Conservation (phyloP, 2,329 filamentous ascomycete species). For the Pseudogymnoascus verrucosus region DNA sequence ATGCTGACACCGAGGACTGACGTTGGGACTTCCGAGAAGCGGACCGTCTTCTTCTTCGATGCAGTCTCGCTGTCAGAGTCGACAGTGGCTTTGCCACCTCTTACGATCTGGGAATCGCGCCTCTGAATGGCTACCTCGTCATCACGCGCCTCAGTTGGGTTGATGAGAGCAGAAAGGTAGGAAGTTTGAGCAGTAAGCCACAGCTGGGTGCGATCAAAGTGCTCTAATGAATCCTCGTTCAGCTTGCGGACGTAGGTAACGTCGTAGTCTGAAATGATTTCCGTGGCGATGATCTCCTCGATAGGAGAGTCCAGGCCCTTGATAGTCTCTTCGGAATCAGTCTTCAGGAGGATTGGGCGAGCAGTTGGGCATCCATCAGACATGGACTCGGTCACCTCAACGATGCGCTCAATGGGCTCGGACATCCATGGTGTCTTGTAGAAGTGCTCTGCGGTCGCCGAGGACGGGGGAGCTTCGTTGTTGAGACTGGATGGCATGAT, state of each 20-base stretch:
- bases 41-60: slow-evolving; percentile 65
- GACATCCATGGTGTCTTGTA: slow-evolving; percentile 73
- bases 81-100: slow-evolving; percentile 15
- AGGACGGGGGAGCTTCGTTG: slow-evolving; percentile 60
- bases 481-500: slow-evolving; percentile 46
- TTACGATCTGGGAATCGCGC: slow-evolving; percentile 12
- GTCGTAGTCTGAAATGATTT: slow-evolving; percentile 64
- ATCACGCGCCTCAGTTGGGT: slow-evolving; percentile 40
- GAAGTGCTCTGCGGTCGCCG: slow-evolving; percentile 85
- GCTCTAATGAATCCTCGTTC: slow-evolving; percentile 59
- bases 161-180: slow-evolving; percentile 62
- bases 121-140: slow-evolving; percentile 26
- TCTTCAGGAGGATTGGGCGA: slow-evolving; percentile 39
- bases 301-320: slow-evolving; percentile 28
- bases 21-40: slow-evolving; percentile 50
- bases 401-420: slow-evolving; percentile 51
- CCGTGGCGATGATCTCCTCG: slow-evolving; percentile 50
- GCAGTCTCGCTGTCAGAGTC: slow-evolving; percentile 22
- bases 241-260: slow-evolving; percentile 68
- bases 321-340: slow-evolving; percentile 31
- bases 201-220: slow-evolving; percentile 73
- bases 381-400: slow-evolving; percentile 36
- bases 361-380: slow-evolving; percentile 61
- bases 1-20: slow-evolving; percentile 11
- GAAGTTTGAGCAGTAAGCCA: slow-evolving; percentile 80